Evolutionary conservation across 371 early-diverging fungal genomes (phyloP).

Genomic region (Mucor indicus): DNA sequence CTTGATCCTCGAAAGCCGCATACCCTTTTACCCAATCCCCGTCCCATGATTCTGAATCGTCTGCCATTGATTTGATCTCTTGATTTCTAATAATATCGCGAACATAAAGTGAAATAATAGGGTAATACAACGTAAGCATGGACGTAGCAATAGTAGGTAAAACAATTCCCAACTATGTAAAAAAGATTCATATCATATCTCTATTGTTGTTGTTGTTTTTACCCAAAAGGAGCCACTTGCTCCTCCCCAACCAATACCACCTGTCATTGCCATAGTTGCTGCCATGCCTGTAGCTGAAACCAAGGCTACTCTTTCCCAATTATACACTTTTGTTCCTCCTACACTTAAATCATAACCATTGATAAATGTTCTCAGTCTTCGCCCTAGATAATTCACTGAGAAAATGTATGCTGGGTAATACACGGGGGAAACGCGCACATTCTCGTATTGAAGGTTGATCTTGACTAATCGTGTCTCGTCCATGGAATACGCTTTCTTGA

Average conservation of each 20-base stretch:
- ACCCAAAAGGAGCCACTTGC: constrained; percentile 50
- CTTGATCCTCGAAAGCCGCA: constrained; percentile 54
- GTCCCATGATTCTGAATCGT: constrained; percentile 52
- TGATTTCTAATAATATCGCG: constrained; percentile 48
- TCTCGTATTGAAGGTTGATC: constrained; percentile 40
- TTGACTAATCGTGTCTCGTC: constrained; percentile 54
- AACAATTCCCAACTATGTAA: constrained; percentile 49
- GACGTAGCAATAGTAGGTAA: constrained; percentile 52
- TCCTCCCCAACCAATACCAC: constrained; percentile 45
- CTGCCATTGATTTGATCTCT: constrained; percentile 44
- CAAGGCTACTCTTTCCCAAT: constrained; percentile 52
- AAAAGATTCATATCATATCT: not conserved
- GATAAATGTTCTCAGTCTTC: constrained; percentile 55
- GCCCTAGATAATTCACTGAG: constrained; percentile 46
- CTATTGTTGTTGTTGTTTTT: not conserved
- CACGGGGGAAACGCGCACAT: constrained; percentile 50
- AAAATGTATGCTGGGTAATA: constrained; percentile 59
- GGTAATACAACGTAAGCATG: constrained; percentile 52
- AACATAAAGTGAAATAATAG: constrained; percentile 43
- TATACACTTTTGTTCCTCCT: constrained; percentile 55
- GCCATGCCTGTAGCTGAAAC: constrained; percentile 49
- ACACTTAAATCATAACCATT: constrained; percentile 50
- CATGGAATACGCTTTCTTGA: constrained; percentile 43
- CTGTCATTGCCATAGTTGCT: constrained; percentile 29
- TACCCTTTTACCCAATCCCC: constrained; percentile 54